Base-by-base conservation (phyloP, 495 filamentous ascomycete species). In the Penicillium daleae region DNA sequence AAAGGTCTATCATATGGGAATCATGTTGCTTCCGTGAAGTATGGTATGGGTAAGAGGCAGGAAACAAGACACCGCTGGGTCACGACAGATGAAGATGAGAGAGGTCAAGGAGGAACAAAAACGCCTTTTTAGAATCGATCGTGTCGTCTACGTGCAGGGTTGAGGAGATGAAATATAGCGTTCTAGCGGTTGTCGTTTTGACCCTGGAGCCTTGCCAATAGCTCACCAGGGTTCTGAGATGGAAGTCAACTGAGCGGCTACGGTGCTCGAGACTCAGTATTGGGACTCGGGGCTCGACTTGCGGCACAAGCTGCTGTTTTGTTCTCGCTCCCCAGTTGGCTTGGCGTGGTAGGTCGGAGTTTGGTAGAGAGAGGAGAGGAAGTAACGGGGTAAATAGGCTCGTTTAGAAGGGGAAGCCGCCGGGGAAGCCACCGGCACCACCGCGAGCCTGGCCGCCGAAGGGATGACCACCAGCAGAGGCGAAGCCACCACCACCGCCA, bases 391-490 rank as follows among this genome's bases (percentile, higher is more conserved):
- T 60, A 42, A 15, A 62, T 35, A 22, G 31, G 7, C 27, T 56
- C 46, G 39, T 63, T 53, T 75, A 79, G 70, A 82, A 82, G 27
- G 75, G 71, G 68, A 78, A 81, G 57, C 73, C 76, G 33, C 71
- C 71, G 31, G 70, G 69, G 70, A 79, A 80, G 46, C 78, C 78
- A 31, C 76, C 76, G 24, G 60, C 68, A 53, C 64, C 63, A 35
- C 76, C 68, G 26, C 68, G 67, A 15, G 59, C 27, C 19, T 74
- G 70, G 22, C 78, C 75, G 35, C 72, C 78, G 59, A 80, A 79
- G 37, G 76, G 76, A 40, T 74, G 64, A 22, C 81, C 79, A 33
- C 81, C 81, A 42, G 80, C 80, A 21, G 69, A 71, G 54, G 74
- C 71, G 59, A 80, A 80, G 48, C 77, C 78, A 46, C 76, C 75